These are phyloP conservation scores for Rhynchospora tenuis DNA, from an alignment of 176 grass and related monocot species.

Conservation along the genomic window DNA sequence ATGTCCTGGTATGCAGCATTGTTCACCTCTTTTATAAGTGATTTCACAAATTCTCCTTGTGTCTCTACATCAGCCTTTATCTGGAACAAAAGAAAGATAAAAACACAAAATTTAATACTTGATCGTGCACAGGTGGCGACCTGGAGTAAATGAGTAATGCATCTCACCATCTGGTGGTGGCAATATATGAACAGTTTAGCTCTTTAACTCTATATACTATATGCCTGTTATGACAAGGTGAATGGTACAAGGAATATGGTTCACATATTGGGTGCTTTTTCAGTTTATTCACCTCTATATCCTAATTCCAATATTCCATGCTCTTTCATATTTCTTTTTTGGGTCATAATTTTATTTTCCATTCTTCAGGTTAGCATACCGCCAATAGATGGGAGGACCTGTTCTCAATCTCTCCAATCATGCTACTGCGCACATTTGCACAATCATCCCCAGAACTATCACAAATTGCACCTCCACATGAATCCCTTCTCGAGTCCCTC, in stretches of 20 bases:
- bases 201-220: slow-evolving; percentile 7
- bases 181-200: slow-evolving; percentile 14
- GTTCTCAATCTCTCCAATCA: slow-evolving; percentile 99
- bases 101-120: not conserved
- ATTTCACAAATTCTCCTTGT: slow-evolving; percentile 98
- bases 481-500: slow-evolving; percentile 90
- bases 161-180: not conserved
- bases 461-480: slow-evolving; percentile 61
- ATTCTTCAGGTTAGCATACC: slow-evolving; percentile 40
- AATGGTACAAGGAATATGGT: not conserved
- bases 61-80: slow-evolving; percentile 98
- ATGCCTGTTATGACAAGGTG: slow-evolving; percentile 11
- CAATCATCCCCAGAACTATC: slow-evolving; percentile 65
- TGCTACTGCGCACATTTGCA: slow-evolving; percentile 80
- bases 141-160: not conserved
- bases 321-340: not conserved
- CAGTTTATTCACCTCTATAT: not conserved
- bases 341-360: not conserved
- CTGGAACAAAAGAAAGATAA: slow-evolving; percentile 30
- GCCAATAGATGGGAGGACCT: slow-evolving; percentile 89
- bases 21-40: slow-evolving; percentile 98
- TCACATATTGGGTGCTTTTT: not conserved
- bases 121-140: not conserved
- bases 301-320: not conserved
- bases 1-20: slow-evolving; percentile 84